Percentiles rank a stretch among this genome's conserved stretches.
phyloP scores from a whole-genome alignment of 169 alveolate species.

The Amoebophrya sp. region DNA sequence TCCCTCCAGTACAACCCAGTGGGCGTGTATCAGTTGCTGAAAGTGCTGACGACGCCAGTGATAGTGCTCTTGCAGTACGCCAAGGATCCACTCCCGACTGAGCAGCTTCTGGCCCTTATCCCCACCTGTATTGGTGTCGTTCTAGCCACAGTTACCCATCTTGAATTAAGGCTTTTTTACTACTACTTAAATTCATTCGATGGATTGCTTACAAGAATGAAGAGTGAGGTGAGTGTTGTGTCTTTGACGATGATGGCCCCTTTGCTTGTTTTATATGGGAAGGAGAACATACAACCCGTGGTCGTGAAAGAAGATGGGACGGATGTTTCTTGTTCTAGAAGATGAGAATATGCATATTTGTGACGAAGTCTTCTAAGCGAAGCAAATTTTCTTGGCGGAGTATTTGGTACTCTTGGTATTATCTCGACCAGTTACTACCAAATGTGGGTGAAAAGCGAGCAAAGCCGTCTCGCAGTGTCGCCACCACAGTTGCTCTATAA shows the following conservation, averaged over 20 bases:
- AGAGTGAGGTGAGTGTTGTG: too few relatives aligned
- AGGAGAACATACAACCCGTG: too few relatives aligned
- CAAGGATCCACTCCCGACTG: not conserved
- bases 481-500: constrained; percentile 23
- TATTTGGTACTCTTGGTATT: constrained; percentile 31
- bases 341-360: too few relatives aligned
- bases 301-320: too few relatives aligned
- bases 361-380: too few relatives aligned
- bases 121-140: constrained; percentile 31
- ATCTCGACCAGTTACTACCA: constrained; percentile 30
- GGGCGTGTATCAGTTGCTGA: constrained; percentile 35
- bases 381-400: constrained; percentile 20
- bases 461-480: not conserved
- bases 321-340: too few relatives aligned
- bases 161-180: too few relatives aligned
- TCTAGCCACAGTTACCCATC: constrained; percentile 36
- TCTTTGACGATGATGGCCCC: too few relatives aligned
- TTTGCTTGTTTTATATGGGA: too few relatives aligned
- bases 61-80: not conserved
- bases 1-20: constrained; percentile 39
- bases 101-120: constrained; percentile 28
- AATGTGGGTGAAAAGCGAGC: constrained; percentile 35
- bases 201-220: too few relatives aligned
- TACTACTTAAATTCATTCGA: too few relatives aligned
- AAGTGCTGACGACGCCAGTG: constrained; percentile 34